Evolutionary conservation across 2,329 filamentous ascomycete genomes (phyloP).

Genomic region (Tolypocladium cylindrosporum): DNA sequence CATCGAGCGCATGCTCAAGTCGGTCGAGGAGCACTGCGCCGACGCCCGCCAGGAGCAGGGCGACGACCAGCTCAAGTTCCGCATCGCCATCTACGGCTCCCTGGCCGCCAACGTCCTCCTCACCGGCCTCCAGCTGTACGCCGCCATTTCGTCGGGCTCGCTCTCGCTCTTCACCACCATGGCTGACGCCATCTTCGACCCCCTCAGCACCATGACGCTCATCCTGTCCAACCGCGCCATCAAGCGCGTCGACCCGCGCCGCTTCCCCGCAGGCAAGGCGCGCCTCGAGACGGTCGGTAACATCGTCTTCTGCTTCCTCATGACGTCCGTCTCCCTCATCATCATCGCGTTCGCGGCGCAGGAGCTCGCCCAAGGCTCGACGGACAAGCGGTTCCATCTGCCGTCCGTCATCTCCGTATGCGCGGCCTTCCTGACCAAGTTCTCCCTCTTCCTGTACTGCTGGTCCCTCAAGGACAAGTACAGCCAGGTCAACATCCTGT

Average conservation of each 20-base stretch:
- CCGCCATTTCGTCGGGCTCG: conserved; percentile 76
- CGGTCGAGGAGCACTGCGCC: conserved; percentile 80
- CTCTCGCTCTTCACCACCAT: conserved; percentile 95
- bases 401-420: conserved; percentile 78
- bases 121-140: conserved; percentile 76
- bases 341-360: conserved; percentile 80
- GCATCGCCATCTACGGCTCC: conserved; percentile 55
- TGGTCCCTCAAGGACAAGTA: conserved; percentile 86
- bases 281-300: conserved; percentile 93
- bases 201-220: conserved; percentile 76
- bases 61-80: conserved; percentile 70
- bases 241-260: conserved; percentile 71
- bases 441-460: conserved; percentile 80
- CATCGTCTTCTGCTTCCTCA: conserved; percentile 91
- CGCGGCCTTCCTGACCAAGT: conserved; percentile 77
- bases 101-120: conserved; percentile 76
- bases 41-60: conserved; percentile 71
- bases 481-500: conserved; percentile 82
- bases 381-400: conserved; percentile 61
- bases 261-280: conserved; percentile 87
- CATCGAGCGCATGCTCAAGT: conserved; percentile 84
- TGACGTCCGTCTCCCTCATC: conserved; percentile 85
- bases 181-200: conserved; percentile 92
- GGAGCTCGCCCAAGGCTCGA: conserved; percentile 49
- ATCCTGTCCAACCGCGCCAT: conserved; percentile 84